A percentile compares a stretch with the other conserved stretches of the same genome.
Evolutionary conservation across 139 green algal species (phyloP).

Genomic region (Chlamydomonas applanata): DNA sequence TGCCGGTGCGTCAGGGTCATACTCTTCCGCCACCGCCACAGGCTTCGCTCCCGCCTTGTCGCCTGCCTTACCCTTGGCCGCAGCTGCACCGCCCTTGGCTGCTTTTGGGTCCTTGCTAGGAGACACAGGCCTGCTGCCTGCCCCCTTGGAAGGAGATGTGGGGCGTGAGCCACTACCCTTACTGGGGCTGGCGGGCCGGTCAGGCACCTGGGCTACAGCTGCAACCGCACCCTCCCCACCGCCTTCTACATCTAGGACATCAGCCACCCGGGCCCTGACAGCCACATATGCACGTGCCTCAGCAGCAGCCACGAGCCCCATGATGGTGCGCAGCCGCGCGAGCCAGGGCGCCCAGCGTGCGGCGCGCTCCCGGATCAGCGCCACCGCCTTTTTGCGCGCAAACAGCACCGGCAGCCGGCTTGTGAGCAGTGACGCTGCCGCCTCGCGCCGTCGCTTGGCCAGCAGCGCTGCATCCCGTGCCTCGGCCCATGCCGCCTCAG

Average conservation of each 20-base stretch:
- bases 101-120: neutral
- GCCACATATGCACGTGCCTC: slow-evolving; percentile 10
- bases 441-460: slow-evolving; percentile 26
- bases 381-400: slow-evolving; percentile 16
- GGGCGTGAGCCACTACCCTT: no score
- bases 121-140: no score
- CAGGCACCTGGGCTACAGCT: neutral
- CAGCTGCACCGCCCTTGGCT: neutral
- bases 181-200: no score
- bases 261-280: neutral
- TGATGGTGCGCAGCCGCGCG: slow-evolving; percentile 32
- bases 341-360: slow-evolving; percentile 44
- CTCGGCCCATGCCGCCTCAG: neutral
- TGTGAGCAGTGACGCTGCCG: slow-evolving; percentile 50
- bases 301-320: slow-evolving; percentile 22
- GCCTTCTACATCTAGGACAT: neutral
- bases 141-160: no score
- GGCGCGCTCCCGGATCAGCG: neutral
- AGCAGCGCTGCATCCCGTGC: slow-evolving; percentile 4
- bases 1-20: no score
- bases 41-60: neutral
- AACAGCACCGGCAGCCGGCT: slow-evolving; percentile 46
- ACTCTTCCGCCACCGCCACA: no score
- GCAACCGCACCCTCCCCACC: neutral
- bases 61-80: neutral